These are phyloP conservation scores for Sclerotinia sclerotiorum DNA, from an alignment of 2,329 filamentous ascomycete species.

Conservation along the genomic window DNA sequence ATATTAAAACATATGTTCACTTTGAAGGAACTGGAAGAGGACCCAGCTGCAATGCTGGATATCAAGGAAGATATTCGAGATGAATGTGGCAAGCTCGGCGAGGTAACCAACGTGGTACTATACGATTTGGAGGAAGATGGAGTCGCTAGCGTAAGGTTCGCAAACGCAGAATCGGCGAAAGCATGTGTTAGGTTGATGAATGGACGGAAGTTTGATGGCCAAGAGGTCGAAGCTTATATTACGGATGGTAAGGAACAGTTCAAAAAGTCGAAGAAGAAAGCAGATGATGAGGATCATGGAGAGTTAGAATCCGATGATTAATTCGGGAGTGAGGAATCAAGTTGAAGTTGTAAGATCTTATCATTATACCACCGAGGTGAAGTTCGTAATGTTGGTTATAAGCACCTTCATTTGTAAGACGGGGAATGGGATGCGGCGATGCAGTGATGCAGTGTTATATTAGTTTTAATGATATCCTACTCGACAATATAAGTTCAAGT, in stretches of 20 bases:
- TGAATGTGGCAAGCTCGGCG: slow-evolving; percentile 81
- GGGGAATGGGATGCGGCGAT: background rate
- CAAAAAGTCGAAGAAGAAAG: slow-evolving; percentile 62
- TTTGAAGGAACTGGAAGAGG: slow-evolving; percentile 77
- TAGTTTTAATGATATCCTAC: background rate
- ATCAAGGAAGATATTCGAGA: slow-evolving; percentile 94
- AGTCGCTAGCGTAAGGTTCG: slow-evolving; percentile 81
- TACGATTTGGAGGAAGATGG: slow-evolving; percentile 86
- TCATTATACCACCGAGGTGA: background rate
- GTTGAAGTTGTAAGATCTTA: background rate
- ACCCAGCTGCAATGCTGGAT: slow-evolving; percentile 77
- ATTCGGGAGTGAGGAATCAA: background rate
- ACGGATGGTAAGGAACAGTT: slow-evolving; percentile 72
- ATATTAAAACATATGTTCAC: slow-evolving; percentile 95
- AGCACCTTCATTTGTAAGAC: background rate
- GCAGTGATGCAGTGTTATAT: background rate
- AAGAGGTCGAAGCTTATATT: slow-evolving; percentile 68
- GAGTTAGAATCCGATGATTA: slow-evolving; percentile 15
- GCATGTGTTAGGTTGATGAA: slow-evolving; percentile 75
- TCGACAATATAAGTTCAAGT: background rate
- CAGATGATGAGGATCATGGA: slow-evolving; percentile 36
- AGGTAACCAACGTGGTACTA: slow-evolving; percentile 86
- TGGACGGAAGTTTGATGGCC: slow-evolving; percentile 75
- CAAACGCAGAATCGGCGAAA: slow-evolving; percentile 65
- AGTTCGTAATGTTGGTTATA: background rate